phyloP scores from a whole-genome alignment of 805 yeast genomes.

The Candida lessepsii region DNA sequence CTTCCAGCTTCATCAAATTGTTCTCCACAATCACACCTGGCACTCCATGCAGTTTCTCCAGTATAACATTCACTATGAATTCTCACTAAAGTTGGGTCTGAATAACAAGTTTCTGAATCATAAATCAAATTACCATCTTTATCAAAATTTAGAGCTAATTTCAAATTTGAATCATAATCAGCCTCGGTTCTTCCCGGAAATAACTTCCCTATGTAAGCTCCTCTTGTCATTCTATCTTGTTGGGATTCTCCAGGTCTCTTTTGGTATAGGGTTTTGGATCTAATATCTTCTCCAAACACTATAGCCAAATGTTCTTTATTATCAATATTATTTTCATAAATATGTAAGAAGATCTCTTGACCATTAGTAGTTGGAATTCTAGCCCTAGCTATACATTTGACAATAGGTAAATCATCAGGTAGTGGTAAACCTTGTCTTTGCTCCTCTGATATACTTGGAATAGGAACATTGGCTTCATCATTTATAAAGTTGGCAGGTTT shows the following conservation, averaged over 20 bases:
- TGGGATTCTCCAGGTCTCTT: constrained; percentile 72
- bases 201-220: constrained; percentile 90
- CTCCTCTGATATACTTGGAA: constrained; percentile 20
- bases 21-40: constrained; percentile 99
- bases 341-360: constrained; percentile 87
- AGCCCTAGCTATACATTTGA: constrained; percentile 88
- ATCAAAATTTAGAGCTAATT: constrained; percentile 31
- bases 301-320: constrained; percentile 94
- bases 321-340: constrained; percentile 84
- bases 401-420: constrained; percentile 65
- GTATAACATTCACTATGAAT: constrained; percentile 98
- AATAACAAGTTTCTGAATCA: constrained; percentile 29
- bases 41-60: constrained; percentile 99
- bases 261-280: constrained; percentile 71
- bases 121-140: constrained; percentile 28
- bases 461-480: constrained; percentile 14
- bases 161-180: constrained; percentile 47
- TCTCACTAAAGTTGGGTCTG: constrained; percentile 65
- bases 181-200: constrained; percentile 82
- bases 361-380: constrained; percentile 96
- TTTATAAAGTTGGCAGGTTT: constrained; percentile 18
- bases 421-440: constrained; percentile 36
- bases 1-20: constrained; percentile 98
- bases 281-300: constrained; percentile 89
- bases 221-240: constrained; percentile 95